phyloP scores from a whole-genome alignment of 2,329 filamentous ascomycete genomes.

The Arthrocladium fulminans region DNA sequence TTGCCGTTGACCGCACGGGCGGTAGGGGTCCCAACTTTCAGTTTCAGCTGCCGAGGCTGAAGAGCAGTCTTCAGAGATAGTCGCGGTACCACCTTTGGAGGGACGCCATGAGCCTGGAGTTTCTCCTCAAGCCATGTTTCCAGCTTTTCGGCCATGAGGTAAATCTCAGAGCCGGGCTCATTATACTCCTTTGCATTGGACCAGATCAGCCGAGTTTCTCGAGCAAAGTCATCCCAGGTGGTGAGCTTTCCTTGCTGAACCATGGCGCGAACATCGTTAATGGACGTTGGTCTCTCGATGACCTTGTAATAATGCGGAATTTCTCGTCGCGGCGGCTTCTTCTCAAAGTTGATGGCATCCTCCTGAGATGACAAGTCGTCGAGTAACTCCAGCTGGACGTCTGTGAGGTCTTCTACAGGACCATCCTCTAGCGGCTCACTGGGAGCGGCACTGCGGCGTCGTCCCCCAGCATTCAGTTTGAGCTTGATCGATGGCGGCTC shows the following conservation, averaged over 20 bases:
- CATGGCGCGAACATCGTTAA: slow-evolving; percentile 68
- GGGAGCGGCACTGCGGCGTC: slow-evolving; percentile 16
- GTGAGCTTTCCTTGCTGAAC: slow-evolving; percentile 69
- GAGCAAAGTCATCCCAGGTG: slow-evolving; percentile 72
- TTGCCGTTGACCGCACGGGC: slow-evolving; percentile 41
- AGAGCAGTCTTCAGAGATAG: slow-evolving; percentile 43
- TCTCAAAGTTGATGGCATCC: slow-evolving; percentile 44
- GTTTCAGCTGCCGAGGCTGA: slow-evolving; percentile 49
- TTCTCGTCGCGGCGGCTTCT: slow-evolving; percentile 49
- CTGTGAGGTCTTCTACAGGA: slow-evolving; percentile 12
- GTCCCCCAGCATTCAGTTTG: slow-evolving; percentile 10
- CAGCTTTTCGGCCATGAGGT: slow-evolving; percentile 64
- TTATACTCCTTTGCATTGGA: slow-evolving; percentile 83
- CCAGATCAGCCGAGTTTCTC: slow-evolving; percentile 75
- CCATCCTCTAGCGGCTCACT: slow-evolving; percentile 7
- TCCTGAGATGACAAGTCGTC: slow-evolving; percentile 15
- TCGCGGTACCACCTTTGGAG: slow-evolving; percentile 64
- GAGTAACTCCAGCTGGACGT: slow-evolving; percentile 16
- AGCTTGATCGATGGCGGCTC: slow-evolving; percentile 14
- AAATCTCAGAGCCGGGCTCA: slow-evolving; percentile 82
- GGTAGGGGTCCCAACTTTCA: slow-evolving; percentile 62
- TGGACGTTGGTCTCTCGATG: slow-evolving; percentile 70
- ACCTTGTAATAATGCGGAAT: slow-evolving; percentile 68
- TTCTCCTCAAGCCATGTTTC: slow-evolving; percentile 52
- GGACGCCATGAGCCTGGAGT: slow-evolving; percentile 59